Evolutionary conservation across 306 rosid species (phyloP), one percentile per base, ranked within the genome.

Genomic region (Quercus dentata): DNA sequence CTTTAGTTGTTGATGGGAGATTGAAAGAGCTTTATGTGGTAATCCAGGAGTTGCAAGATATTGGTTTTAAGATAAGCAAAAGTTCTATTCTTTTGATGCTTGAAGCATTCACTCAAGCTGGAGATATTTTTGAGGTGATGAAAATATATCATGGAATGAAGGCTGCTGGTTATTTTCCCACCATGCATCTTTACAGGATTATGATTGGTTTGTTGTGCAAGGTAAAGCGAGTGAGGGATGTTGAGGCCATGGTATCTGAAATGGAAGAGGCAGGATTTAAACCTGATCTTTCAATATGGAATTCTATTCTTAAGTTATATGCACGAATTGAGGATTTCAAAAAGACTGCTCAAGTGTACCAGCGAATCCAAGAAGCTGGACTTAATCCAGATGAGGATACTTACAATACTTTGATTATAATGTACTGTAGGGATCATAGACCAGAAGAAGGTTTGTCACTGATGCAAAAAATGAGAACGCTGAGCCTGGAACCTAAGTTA

Each of bases 61-160:
- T 92, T 92, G 97, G 93, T 76, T 85, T 92, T 56, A 90, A 91
- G 87, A 90, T 94, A 61, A 94, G 97, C 84, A 91, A 91, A 85
- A 92, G 94, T 79, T 94, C 99, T 51, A 86, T 91, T 85, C 85
- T 94, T 74, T 85, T 94, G 90, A 89, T 88, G 89, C 95, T 94
- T 68, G 97, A 92, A 85, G 94, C 99, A 68, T 94, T 90, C 86
- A 90, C 97, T 80, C 83, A 78, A 76, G 94, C 87, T 56, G 97
- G 97, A 63, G 86, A 91, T 80, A 78, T 94, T 82, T 91, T 94
- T 85, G 99, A 92, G 88, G 97, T 89, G 77, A 91, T 85, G 91
- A 94, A 94, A 82, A 86, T 94, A 80, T 94, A 94, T 82, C 87
- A 90, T 49, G 99, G 99, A 83, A 94, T 94, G 97, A 94, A 87